Percentiles rank a stretch among this genome's conserved stretches.
phyloP scores from a whole-genome alignment of 1,139 yeast species.

The Pichia sp. region DNA sequence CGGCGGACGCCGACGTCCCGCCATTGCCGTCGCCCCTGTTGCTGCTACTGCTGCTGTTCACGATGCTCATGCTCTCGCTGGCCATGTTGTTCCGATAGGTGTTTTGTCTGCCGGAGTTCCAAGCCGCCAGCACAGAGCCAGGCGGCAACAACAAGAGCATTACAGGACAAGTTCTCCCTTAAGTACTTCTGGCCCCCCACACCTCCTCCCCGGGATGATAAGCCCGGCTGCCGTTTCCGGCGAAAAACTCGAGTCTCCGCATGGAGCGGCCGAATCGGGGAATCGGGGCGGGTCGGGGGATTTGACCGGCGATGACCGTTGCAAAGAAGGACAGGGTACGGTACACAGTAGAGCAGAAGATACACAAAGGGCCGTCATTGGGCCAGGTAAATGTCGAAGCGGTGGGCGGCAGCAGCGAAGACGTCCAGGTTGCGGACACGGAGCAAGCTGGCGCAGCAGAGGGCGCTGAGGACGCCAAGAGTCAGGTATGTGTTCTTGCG shows the following conservation, averaged over 20 bases:
- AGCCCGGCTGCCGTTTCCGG: not conserved
- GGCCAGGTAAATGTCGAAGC: not conserved
- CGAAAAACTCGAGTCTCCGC: not conserved
- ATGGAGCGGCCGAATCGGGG: not conserved
- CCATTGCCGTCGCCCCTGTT: not conserved
- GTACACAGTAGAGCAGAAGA: no score
- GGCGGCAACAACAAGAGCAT: no score
- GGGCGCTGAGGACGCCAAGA: conserved; percentile 17
- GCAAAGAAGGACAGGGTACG: no score
- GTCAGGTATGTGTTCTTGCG: conserved; percentile 25
- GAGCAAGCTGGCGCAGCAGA: conserved; percentile 14
- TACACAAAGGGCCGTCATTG: not conserved
- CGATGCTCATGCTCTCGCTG: not conserved
- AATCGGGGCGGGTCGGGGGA: not conserved
- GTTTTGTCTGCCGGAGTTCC: not conserved
- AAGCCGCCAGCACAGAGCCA: no score
- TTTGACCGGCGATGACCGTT: not conserved
- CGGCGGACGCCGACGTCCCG: not conserved
- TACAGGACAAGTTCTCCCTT: not conserved
- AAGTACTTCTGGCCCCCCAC: not conserved
- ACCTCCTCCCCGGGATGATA: not conserved
- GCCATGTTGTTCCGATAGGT: not conserved
- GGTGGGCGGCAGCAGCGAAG: conserved; percentile 5
- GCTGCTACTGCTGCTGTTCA: not conserved
- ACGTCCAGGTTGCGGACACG: conserved; percentile 6